Evolutionary conservation across 202 grass and related monocot genomes (phyloP), one percentile per base, ranked within the genome.

Genomic region (Panicum hallii): DNA sequence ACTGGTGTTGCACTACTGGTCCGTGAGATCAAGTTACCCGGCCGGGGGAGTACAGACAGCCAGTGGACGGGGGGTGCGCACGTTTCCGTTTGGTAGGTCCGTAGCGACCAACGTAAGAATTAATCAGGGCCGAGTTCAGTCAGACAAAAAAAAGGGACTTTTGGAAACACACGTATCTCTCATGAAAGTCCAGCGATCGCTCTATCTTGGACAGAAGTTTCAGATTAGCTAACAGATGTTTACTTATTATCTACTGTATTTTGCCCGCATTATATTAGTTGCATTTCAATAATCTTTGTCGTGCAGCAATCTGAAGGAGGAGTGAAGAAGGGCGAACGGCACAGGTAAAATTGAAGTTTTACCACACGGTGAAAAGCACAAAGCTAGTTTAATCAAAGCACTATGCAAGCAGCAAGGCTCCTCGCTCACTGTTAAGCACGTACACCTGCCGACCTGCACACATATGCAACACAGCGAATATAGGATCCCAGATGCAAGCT

Each of bases 41-140:
- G 26, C 26, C 26, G 26, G 55, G 13, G 46, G 65, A 41, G 63
- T 80, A 26, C 26, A 26, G 26, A 53, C 58, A 36, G 58, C 26
- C 28, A 64, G 69, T 83, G 68, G 69, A 50, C 12, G 42, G 56
- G 22, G 19, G 43, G 10, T 6, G 26, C 17, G 56, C 70, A 73
- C 70, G 55, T 64, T 83, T 74, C 57, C 28, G 26, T 83, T 64
- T 64, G 19, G 66, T 72, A 45, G 79, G 80, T 61, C 23, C 12
- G 67, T 45, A 6, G 48, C 22, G 19, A 44, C 38, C 10, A 61
- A 47, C 16, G 11, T 2, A 45, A 30, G 38, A 81, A 56, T 32
- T 52, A 70, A 43, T 20, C 66, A 20, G 40, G 50, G 38, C 49
- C 46, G 1, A 3, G 70, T 52, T 72, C 30, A 61, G 69, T 72